These are phyloP conservation scores for Chlamydomonas sp. DNA, from an alignment of 139 green algal species.

Conservation along the genomic window DNA sequence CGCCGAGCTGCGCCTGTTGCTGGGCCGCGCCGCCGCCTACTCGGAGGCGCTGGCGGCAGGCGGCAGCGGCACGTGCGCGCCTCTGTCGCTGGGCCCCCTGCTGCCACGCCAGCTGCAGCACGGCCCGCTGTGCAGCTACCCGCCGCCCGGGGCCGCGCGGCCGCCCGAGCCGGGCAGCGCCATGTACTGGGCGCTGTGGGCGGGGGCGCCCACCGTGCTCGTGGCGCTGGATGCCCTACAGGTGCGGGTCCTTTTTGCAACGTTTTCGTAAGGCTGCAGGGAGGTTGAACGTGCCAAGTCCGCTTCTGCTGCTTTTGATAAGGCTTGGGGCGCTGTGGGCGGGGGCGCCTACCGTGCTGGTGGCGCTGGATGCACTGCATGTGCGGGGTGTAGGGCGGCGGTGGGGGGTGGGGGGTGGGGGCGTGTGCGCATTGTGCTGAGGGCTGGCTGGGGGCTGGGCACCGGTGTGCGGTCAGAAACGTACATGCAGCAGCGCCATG, in stretches of 20 bases:
- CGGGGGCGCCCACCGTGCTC: slow-evolving; percentile 1
- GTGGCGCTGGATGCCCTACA: slow-evolving; percentile 26
- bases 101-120: background rate
- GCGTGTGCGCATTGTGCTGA: too few relatives aligned
- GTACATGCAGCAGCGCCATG: too few relatives aligned
- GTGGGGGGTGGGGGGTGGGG: too few relatives aligned
- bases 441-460: too few relatives aligned
- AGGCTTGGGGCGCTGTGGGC: slow-evolving; percentile 5
- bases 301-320: background rate
- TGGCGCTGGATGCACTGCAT: slow-evolving; percentile 24
- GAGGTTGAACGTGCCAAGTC: background rate
- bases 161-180: background rate
- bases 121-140: background rate
- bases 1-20: slow-evolving; percentile 3
- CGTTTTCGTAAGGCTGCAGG: too few relatives aligned
- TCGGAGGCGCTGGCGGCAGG: background rate
- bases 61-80: background rate
- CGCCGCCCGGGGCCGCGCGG: too few relatives aligned
- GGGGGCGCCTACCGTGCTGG: slow-evolving; percentile 6
- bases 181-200: slow-evolving; percentile 17
- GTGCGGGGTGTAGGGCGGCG: background rate
- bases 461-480: too few relatives aligned
- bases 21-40: slow-evolving; percentile 8
- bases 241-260: background rate
- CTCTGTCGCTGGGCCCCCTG: background rate